Evolutionary conservation across 495 filamentous ascomycete genomes (phyloP).

Genomic region (Daldinia concentrica): DNA sequence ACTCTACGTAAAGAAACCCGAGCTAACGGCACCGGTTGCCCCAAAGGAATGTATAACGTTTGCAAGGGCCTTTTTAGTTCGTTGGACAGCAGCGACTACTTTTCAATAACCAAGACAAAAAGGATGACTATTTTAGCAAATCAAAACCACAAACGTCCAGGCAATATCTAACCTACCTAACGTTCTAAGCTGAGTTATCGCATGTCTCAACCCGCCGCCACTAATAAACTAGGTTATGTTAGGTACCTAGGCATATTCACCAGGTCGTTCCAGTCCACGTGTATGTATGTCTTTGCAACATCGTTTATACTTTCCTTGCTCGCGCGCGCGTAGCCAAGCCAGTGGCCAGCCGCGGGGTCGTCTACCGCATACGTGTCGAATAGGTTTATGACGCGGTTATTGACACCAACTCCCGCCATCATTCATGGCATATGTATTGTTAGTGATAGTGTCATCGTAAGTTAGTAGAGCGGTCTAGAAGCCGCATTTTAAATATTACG

Average conservation of each 20-base stretch:
- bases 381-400: slow-evolving; percentile 9
- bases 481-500: slow-evolving; percentile 1
- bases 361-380: slow-evolving; percentile 10
- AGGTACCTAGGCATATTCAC: slow-evolving; percentile 19
- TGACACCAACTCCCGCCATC: slow-evolving; percentile 10
- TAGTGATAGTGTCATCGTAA: not conserved
- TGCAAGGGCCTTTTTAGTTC: slow-evolving; percentile 11
- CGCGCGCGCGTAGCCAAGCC: slow-evolving; percentile 14
- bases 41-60: slow-evolving; percentile 16
- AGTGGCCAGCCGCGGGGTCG: slow-evolving; percentile 12
- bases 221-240: slow-evolving; percentile 20
- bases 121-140: not conserved
- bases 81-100: slow-evolving; percentile 3
- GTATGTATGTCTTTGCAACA: slow-evolving; percentile 17
- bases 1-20: slow-evolving; percentile 16
- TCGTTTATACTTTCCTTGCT: slow-evolving; percentile 16
- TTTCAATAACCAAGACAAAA: not conserved
- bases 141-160: not conserved
- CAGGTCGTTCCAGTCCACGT: slow-evolving; percentile 14
- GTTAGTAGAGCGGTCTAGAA: slow-evolving; percentile 5
- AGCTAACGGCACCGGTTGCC: slow-evolving; percentile 30
- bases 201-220: slow-evolving; percentile 14
- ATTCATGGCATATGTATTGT: slow-evolving; percentile 15
- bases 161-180: not conserved
- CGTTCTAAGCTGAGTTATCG: slow-evolving; percentile 5